Evolutionary conservation across 306 rosid genomes (phyloP), one percentile per base, ranked within the genome.

Genomic region (Malus orientalis): DNA sequence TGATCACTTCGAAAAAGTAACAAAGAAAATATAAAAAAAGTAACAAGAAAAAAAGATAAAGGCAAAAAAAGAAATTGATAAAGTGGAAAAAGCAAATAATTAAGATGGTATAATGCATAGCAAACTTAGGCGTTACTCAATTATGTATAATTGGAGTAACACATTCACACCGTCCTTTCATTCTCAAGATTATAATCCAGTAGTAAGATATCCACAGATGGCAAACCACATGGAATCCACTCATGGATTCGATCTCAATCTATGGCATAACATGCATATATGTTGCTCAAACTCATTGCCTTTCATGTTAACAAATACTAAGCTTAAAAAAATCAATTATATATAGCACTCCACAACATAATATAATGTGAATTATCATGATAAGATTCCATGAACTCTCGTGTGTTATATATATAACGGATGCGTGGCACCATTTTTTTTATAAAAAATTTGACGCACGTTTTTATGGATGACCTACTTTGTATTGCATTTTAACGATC

Each of bases 121-220:
- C 33, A 74, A 59, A 13, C 78, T 74, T 74, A 19, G 14, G 69
- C 42, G 19, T 61, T 42, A 74, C 78, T 74, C 70, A 42, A 42
- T 15, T 36, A 9, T 60, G 61, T 16, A 18, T 73, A 60, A 72
- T 73, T 73, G 69, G 38, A 40, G 27, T 59, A 74, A 61, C 78
- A 74, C 54, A 16, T 25, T 25, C 62, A 58, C 62, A 58, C 62
- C 12, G 27, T 74, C 61, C 47, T 61, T 74, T 74, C 30, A 11
- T 45, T 23, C 47, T 20, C n/a, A 74, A 74, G 60, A 16, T 62
- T 29, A 74, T 18, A 59, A 25, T 27, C 20, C 6, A 12, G 7
- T 7, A 12, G 15, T 61, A 12, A 60, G 8, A 60, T 25, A 30
- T 16, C 67, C 68, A 22, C 30, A n/a, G 22, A 27, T 61, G 32